These are phyloP conservation scores for Pseudogymnoascus sp. DNA, from an alignment of 2,329 filamentous ascomycete genomes.

Conservation along the genomic window DNA sequence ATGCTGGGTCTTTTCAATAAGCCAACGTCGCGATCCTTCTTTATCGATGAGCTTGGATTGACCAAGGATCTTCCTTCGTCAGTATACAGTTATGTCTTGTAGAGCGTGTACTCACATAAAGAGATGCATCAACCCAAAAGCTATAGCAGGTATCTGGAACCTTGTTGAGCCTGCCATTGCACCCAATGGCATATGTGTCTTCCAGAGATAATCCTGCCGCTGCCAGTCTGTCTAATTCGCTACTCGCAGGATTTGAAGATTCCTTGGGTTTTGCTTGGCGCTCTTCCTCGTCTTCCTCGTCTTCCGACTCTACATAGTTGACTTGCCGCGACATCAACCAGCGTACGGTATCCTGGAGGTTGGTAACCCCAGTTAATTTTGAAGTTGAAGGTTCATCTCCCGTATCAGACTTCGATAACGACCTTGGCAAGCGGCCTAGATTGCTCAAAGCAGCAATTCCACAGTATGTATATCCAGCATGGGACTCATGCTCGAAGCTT, in stretches of 20 bases:
- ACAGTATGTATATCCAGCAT: conserved; percentile 80
- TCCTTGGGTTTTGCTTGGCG: conserved; percentile 31
- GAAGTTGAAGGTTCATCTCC: conserved; percentile 14
- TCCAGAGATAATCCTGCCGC: conserved; percentile 16
- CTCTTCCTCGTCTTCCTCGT: conserved; percentile 39
- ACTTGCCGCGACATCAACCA: conserved; percentile 63
- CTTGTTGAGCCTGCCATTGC: conserved; percentile 89
- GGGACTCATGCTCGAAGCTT: conserved; percentile 27
- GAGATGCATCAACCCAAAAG: conserved; percentile 77
- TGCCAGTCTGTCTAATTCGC: neutral
- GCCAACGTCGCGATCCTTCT: conserved; percentile 61
- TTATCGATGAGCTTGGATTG: conserved; percentile 51
- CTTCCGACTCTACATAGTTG: conserved; percentile 41
- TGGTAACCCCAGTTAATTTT: conserved; percentile 30
- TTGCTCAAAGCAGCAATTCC: conserved; percentile 71
- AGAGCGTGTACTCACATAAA: conserved; percentile 33
- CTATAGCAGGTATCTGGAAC: conserved; percentile 90
- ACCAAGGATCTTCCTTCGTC: conserved; percentile 45
- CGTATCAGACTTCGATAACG: neutral
- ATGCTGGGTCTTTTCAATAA: conserved; percentile 83
- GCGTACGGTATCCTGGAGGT: conserved; percentile 30
- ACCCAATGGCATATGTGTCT: conserved; percentile 51
- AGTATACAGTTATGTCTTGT: conserved; percentile 21
- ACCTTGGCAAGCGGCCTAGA: conserved; percentile 36
- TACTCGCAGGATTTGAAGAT: conserved; percentile 22